Evolutionary conservation across 371 early-diverging fungal species (phyloP), one percentile per base, ranked within the genome.

Genomic region (Mucor plumbeus): DNA sequence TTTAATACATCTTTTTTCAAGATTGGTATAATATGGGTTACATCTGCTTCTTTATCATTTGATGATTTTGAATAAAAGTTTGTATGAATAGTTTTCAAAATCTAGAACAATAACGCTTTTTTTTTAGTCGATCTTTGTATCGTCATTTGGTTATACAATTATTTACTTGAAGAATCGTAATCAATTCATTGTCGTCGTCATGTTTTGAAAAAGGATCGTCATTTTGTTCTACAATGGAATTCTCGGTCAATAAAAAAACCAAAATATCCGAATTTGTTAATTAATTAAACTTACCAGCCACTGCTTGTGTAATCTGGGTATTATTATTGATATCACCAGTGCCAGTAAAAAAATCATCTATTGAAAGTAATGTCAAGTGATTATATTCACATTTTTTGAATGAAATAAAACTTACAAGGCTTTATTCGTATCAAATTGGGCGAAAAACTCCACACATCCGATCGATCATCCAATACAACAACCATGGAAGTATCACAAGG

Each of bases 401-500:
- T 26, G 3, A 1, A 26, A 26, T 3, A 14, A 6, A 3, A 56
- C 87, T 77, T 89, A 95, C 97, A 99, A 43, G 96, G 95, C 54
- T 87, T 85, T 26, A 98, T 94, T 62, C 91, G 87, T 60, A 98
- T 90, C 33, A 99, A 70, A 77, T 97, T 96, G 4, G 91, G 93
- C 5, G 96, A 90, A 85, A 91, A 93, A 36, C 88, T 85, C 99
- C 99, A 99, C 0, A 99, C 95, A 76, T 99, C 99, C 0, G 91
- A 92, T 19, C 99, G 89, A 80, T 99, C 99, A 79, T 99, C 99
- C 39, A 99, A 80, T 21, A 97, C 94, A 2, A 99, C 94, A 0
- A 99, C 99, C 96, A 99, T 99, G 38, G 94, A 95, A 36, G 92
- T 91, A 73, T 98, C 96, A 69, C 92, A 92, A 3, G 99, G 98